Conservation (phyloP, 1,284 basidiomycete genomes). For the Trametes versicolor region DNA sequence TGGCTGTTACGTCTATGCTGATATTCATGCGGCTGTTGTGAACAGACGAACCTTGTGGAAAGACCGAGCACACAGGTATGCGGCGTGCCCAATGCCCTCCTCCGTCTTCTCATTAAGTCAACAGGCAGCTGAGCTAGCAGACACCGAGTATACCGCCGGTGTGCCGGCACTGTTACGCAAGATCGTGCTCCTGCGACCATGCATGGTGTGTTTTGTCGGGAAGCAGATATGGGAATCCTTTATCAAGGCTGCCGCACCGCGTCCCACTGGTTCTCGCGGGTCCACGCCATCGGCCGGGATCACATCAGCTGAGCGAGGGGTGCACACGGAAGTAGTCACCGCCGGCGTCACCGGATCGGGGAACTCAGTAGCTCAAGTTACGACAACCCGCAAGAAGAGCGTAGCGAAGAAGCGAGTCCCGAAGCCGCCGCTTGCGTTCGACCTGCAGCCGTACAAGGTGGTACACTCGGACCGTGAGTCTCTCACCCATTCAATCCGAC, state of each 20-base stretch:
- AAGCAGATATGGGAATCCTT: conserved; percentile 68
- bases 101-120: not conserved
- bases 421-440: conserved; percentile 18
- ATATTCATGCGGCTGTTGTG: no score
- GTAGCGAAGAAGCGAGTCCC: not conserved
- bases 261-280: not conserved
- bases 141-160: conserved; percentile 37
- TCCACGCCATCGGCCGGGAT: not conserved
- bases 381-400: not conserved
- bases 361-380: not conserved
- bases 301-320: not conserved
- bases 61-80: conserved; percentile 42
- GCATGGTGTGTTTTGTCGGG: conserved; percentile 77
- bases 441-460: conserved; percentile 64
- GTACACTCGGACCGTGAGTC: conserved; percentile 39
- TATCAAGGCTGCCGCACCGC: conserved; percentile 28
- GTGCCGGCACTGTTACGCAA: conserved; percentile 61
- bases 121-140: conserved; percentile 41
- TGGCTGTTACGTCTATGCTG: not conserved
- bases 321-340: not conserved
- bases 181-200: conserved; percentile 61
- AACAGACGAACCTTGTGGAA: conserved; percentile 43
- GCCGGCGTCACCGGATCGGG: not conserved
- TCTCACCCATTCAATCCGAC: not conserved
- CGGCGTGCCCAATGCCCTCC: not conserved